Evolutionary conservation across 2,329 filamentous ascomycete species (phyloP), one percentile per base, ranked within the genome.

Genomic region (Hymenoscyphus linearis): DNA sequence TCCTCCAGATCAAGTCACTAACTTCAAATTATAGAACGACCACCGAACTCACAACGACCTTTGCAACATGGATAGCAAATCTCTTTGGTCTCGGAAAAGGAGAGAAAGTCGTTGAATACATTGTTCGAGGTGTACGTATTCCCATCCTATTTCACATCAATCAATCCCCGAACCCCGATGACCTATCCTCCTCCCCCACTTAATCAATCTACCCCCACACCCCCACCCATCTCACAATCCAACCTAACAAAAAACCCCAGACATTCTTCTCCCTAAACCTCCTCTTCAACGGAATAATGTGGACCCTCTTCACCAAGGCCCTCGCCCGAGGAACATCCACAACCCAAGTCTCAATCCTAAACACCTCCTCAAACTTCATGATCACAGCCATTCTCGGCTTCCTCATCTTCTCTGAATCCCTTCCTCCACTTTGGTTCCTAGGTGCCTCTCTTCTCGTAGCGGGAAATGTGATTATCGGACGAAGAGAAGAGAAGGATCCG

Each of bases 331-430:
- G 89, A 14, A 82, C 83, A 61, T 91, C 88, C 1, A 91, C 90
- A 9, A 90, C 90, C 0, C 88, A 91, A 70, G 90, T 93, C 55
- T 88, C 85, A 67, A 88, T 93, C 72, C 85, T 93, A 74, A 93
- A 93, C 74, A 93, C 90, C 2, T 90, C 88, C 14, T 82, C 88
- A 60, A 93, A 93, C 76, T 93, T 93, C 74, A 82, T 93, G 75
- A 75, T 91, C 63, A 93, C 90, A 0, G 90, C 90, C 7, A 66
- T 93, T 6, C 78, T 93, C 22, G 89, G 90, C 27, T 78, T 83
- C 56, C 73, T 83, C 61, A 85, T 93, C 66, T 93, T 93, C 74
- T 80, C 83, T 25, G 90, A 93, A 76, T 75, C 79, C 1, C 76
- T 93, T 31, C 88, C 89, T 0, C 85, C 83, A 10, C 76, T 91